phyloP scores from a whole-genome alignment of 805 yeast species.

The Candida khao-thaluensis region DNA sequence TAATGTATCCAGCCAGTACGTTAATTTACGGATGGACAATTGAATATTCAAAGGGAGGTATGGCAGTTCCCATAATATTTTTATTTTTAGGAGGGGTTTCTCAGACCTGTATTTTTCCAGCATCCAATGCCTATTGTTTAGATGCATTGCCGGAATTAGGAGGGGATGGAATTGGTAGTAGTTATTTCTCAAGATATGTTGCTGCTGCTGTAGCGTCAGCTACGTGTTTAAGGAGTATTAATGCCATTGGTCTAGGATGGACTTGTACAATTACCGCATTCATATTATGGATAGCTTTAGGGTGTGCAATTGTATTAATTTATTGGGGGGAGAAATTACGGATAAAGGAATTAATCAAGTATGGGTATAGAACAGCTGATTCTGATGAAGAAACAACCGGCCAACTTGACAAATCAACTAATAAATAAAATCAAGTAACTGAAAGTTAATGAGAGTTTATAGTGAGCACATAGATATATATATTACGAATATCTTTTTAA shows the following conservation, averaged over 20 bases:
- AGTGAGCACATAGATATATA: too few species aligned
- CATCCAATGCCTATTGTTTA: constrained; percentile 56
- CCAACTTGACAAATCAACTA: too few species aligned
- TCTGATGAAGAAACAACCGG: neutral
- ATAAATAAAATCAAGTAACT: too few species aligned
- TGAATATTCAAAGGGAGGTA: constrained; percentile 51
- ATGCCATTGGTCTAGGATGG: constrained; percentile 57
- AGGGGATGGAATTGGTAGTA: constrained; percentile 57
- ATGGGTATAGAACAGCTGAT: constrained; percentile 12
- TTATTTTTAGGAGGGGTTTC: constrained; percentile 50
- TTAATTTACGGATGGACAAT: constrained; percentile 56
- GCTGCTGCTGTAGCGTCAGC: constrained; percentile 55
- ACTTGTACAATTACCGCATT: constrained; percentile 49
- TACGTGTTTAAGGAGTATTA: constrained; percentile 45
- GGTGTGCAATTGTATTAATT: constrained; percentile 31
- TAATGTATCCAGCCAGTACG: constrained; percentile 44
- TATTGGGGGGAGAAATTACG: constrained; percentile 42
- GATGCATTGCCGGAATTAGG: constrained; percentile 54
- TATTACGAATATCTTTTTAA: too few species aligned
- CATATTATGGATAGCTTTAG: constrained; percentile 39
- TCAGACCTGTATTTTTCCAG: constrained; percentile 53
- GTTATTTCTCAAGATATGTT: constrained; percentile 49
- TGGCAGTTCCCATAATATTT: constrained; percentile 51
- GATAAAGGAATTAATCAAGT: constrained; percentile 19
- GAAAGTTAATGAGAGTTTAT: too few species aligned